Percentiles rank a stretch among this genome's conserved stretches.
phyloP scores from a whole-genome alignment of 805 yeast genomes.

The Metschnikowia rubicola region DNA sequence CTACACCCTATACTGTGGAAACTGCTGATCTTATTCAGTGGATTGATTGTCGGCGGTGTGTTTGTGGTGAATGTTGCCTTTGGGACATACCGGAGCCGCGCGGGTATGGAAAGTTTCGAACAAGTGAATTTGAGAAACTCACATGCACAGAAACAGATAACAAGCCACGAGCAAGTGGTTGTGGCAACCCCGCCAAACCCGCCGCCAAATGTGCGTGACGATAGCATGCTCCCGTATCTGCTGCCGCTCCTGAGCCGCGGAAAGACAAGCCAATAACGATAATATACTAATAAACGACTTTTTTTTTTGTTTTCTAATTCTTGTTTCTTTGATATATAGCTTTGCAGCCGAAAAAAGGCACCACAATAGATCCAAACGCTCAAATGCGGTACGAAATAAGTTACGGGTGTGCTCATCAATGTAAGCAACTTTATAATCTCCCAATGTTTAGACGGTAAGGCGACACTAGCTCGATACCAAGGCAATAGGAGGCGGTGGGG shows the following conservation, averaged over 20 bases:
- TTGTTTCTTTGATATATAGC: not conserved
- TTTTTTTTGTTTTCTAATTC: no score
- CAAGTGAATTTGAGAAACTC: not conserved
- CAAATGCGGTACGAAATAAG: no score
- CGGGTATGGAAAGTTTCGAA: not conserved
- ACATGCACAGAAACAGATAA: not conserved
- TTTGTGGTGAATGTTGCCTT: constrained; percentile 41
- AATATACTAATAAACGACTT: no score
- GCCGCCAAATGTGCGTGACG: constrained; percentile 1
- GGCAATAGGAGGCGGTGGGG: not conserved
- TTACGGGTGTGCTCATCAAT: no score
- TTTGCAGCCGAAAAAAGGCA: not conserved
- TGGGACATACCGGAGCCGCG: constrained; percentile 9
- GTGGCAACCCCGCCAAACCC: constrained; percentile 9
- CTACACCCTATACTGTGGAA: constrained; percentile 69
- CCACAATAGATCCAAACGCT: no score
- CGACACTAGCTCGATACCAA: no score
- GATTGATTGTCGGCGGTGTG: constrained; percentile 50
- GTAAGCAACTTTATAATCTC: no score
- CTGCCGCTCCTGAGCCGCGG: constrained; percentile 11
- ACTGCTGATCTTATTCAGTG: constrained; percentile 48
- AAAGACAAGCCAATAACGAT: not conserved
- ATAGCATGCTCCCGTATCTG: constrained; percentile 7
- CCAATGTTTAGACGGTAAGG: no score
- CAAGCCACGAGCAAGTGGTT: not conserved